Base-by-base conservation (phyloP, 2,329 filamentous ascomycete genomes). In the Penicillium sp. region DNA sequence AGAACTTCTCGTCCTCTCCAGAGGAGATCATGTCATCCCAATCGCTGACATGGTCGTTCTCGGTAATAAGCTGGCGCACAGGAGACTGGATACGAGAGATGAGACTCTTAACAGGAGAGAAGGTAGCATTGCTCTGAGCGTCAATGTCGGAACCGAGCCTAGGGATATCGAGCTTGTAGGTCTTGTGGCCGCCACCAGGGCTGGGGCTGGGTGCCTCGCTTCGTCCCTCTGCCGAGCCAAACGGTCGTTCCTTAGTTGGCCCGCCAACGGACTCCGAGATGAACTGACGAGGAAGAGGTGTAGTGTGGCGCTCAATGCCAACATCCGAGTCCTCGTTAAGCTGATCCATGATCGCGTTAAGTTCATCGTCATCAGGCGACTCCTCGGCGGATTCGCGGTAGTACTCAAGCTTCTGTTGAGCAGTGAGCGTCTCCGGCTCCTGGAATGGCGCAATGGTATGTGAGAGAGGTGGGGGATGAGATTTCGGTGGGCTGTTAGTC, bases 271-370 rank as follows among this genome's bases (percentile, higher is more conserved):
- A 73, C 46, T 72, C 71, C 21, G 67, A 57, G 14, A 63, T 37
- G 33, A 63, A 48, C 26, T 65, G 62, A 53, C 62, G 55, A 46
- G 71, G 65, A 31, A 64, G 64, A 23, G 75, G 73, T 13, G 76
- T 76, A 23, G 39, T 42, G 19, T 73, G 62, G 67, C 87, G 88
- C 69, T 92, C 90, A 58, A 92, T 85, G 13, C 90, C 90, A 72
- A 89, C 85, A 51, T 88, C 87, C 1, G 89, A 89, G 63, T 92
- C 86, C 48, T 82, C 85, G 57, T 92, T 88, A 66, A 97, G 83
- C 59, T 95, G 89, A 62, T 88, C 86, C 92, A 98, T 96, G 52
- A 97, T 87, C 45, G 89, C 91, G 77, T 97, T 93, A 67, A 97
- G 93, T 70, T 97, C 92, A 64, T 93, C 69, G 35, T 75, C 73